phyloP scores from a whole-genome alignment of 2,329 filamentous ascomycete genomes.

The Rugonectria rugulosa region DNA sequence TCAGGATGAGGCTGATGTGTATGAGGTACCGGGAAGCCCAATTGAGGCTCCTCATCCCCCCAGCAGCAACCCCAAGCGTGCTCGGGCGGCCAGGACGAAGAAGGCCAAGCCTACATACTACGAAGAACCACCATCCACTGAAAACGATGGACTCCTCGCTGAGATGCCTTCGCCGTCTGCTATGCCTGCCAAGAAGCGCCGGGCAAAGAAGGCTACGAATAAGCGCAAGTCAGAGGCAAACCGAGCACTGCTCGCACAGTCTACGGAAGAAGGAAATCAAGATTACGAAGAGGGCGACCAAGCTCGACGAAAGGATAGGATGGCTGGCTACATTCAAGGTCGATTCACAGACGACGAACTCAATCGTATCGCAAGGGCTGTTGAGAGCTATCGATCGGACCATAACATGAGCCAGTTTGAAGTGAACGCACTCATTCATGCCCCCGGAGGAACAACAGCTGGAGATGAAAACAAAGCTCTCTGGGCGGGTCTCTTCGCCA shows the following conservation, averaged over 20 bases:
- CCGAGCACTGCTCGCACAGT: constrained; percentile 27
- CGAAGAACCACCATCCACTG: constrained; percentile 40
- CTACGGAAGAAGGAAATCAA: constrained; percentile 32
- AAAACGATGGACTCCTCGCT: constrained; percentile 28
- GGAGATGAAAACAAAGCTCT: constrained; percentile 51
- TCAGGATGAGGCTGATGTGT: constrained; percentile 33
- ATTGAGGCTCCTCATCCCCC: constrained; percentile 29
- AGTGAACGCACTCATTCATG: constrained; percentile 56
- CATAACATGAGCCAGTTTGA: constrained; percentile 52
- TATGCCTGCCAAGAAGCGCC: constrained; percentile 41
- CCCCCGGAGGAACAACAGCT: constrained; percentile 45
- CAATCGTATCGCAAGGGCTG: constrained; percentile 47
- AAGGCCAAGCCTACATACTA: constrained; percentile 59
- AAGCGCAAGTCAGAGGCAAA: constrained; percentile 32
- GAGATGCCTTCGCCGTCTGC: constrained; percentile 46
- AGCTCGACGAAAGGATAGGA: constrained; percentile 32
- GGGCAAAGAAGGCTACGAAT: constrained; percentile 41
- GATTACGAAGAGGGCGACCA: constrained; percentile 24
- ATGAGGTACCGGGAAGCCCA: constrained; percentile 37
- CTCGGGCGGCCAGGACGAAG: constrained; percentile 50
- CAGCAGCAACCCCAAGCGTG: constrained; percentile 36
- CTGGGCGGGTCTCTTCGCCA: constrained; percentile 57
- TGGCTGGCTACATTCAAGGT: constrained; percentile 46
- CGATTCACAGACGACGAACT: constrained; percentile 55
- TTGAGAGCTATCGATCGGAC: constrained; percentile 55